phyloP scores from a whole-genome alignment of 495 filamentous ascomycete genomes.

The Penicillium cataractarum region DNA sequence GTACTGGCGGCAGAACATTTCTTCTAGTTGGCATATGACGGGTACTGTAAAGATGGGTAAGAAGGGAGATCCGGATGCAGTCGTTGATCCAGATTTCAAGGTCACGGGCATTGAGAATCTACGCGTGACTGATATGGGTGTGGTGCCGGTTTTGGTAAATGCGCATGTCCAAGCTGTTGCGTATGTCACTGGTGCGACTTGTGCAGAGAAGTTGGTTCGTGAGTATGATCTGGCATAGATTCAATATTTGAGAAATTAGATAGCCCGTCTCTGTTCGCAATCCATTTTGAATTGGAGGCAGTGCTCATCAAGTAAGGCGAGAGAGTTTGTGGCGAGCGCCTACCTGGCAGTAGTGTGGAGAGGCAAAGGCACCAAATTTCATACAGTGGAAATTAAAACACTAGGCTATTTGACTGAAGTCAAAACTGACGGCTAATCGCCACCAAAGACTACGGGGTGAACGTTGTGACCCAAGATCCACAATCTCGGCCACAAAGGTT shows the following conservation, averaged over 20 bases:
- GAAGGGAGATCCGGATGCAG: constrained; percentile 28
- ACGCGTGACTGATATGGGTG: constrained; percentile 62
- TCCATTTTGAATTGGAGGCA: no score
- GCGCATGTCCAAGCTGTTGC: constrained; percentile 33
- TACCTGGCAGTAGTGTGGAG: no score
- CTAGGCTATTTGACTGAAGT: no score
- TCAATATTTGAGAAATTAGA: neutral
- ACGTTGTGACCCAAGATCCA: neutral
- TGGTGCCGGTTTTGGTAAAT: constrained; percentile 54
- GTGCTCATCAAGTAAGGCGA: no score
- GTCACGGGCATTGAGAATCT: constrained; percentile 56
- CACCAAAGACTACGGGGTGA: no score
- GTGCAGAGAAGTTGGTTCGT: constrained; percentile 29
- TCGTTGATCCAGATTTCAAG: constrained; percentile 55
- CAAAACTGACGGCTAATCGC: no score
- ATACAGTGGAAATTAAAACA: no score
- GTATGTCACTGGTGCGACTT: constrained; percentile 31
- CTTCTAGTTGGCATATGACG: constrained; percentile 50
- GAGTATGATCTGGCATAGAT: constrained; percentile 24
- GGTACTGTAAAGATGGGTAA: constrained; percentile 63
- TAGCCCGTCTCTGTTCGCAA: no score
- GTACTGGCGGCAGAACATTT: constrained; percentile 44
- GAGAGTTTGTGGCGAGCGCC: no score
- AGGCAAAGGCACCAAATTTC: no score
- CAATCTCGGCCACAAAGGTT: neutral